Evolutionary conservation across 805 yeast species (phyloP), one percentile per base, ranked within the genome.

Genomic region (Cyberlindnera xylosilytica): DNA sequence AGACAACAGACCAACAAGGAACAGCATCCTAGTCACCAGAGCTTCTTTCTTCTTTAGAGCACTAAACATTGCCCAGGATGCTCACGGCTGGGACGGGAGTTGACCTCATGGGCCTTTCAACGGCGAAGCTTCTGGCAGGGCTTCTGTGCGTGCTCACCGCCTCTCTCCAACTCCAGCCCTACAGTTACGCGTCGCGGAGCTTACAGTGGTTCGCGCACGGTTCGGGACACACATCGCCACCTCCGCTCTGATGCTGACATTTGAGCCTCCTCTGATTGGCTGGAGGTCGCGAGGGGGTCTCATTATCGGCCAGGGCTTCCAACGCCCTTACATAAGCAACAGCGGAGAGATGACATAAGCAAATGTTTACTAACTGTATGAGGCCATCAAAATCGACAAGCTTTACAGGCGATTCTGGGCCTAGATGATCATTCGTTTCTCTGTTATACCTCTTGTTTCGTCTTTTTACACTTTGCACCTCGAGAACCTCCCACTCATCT

Each of bases 181-280:
- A n/a, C n/a, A n/a, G n/a, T n/a, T n/a, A n/a, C n/a, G n/a, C n/a
- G 11, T 26, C 6, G 6, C 29, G 8, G 29, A 12, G 29, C 29
- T 12, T 26, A 26, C 29, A 22, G 29, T 26, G n/a, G 29, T 26
- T 10, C 32, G 32, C 32, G 32, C 18, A 29, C 16, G 30, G 15
- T 6, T n/a, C n/a, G n/a, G n/a, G n/a, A n/a, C n/a, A 27, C 30
- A 27, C 30, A 27, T 27, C 24, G 10, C 7, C 10, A 22, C 12
- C 18, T 4, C n/a, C 18, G 10, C 6, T 33, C n/a, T 16, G 20
- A 9, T 31, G 53, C 43, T 50, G 43, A 50, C 53, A 44, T 34
- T 46, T 46, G 38, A 4, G 10, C 39, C 20, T 26, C 11, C 38
- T 28, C 38, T 50, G 49, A 50, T 50, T 50, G 54, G 54, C 36